A percentile compares a stretch with the other conserved stretches of the same genome.
These are phyloP conservation scores for Stachybotrys echinatus DNA, from an alignment of 2,329 filamentous ascomycete species.

Conservation along the genomic window DNA sequence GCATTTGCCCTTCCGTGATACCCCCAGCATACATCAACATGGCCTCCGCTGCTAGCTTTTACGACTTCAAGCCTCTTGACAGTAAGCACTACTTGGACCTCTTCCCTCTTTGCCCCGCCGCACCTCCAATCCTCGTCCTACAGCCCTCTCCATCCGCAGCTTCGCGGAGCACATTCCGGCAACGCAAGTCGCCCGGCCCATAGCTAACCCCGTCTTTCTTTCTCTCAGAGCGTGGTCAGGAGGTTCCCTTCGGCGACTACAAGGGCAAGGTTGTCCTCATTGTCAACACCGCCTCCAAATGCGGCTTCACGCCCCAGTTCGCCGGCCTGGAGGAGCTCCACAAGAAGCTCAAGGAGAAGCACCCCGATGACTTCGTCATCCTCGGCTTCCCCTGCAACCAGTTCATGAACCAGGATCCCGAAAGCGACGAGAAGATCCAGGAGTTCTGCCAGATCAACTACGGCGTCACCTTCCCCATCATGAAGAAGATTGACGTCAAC, in stretches of 20 bases:
- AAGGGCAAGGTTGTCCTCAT: conserved; percentile 91
- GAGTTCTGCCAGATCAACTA: conserved; percentile 90
- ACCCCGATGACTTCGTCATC: conserved; percentile 75
- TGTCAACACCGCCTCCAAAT: conserved; percentile 98
- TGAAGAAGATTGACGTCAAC: conserved; percentile 93
- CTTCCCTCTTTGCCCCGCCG: conserved; percentile 2
- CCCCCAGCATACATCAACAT: conserved; percentile 18
- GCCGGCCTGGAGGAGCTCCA: conserved; percentile 86
- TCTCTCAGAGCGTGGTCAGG: conserved; percentile 49
- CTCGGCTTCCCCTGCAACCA: conserved; percentile 99
- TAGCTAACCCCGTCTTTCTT: no score
- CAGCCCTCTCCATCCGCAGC: background rate
- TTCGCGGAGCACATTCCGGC: background rate
- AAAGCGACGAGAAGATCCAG: conserved; percentile 74
- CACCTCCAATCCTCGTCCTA: background rate
- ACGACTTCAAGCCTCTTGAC: conserved; percentile 79
- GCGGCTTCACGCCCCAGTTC: conserved; percentile 97
- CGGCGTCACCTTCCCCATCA: conserved; percentile 81
- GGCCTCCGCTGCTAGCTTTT: conserved; percentile 52
- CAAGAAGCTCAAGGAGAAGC: conserved; percentile 63
- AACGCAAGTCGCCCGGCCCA: no score
- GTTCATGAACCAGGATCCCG: conserved; percentile 87
- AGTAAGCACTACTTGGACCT: conserved; percentile 57
- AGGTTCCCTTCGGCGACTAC: conserved; percentile 65
- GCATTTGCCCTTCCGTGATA: conserved; percentile 5